Base-by-base conservation (phyloP, 2,329 filamentous ascomycete species). In the Davidsoniella neocaledoniae region DNA sequence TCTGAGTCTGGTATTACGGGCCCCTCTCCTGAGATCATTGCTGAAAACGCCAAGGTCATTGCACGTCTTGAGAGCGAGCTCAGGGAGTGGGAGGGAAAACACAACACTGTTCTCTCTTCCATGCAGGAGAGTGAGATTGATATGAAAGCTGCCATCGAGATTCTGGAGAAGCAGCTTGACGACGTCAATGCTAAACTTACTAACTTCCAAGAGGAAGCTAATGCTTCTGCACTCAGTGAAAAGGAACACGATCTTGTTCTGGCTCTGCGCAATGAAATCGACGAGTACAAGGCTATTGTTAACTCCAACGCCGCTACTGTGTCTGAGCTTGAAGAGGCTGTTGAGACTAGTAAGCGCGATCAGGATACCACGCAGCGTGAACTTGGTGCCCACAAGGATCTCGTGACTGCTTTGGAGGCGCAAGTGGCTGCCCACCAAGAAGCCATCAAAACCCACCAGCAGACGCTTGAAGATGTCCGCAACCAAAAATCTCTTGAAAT, bases 271-370 rank as follows among this genome's bases (percentile, higher is more conserved):
- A 72, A 66, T 53, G 81, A 94, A 60, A 81, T 95, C 48, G 79
- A 88, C 47, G 79, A 86, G 60, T 87, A 94, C 66, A 88, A 84
- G 65, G 67, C 73, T 3, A 76, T 83, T 37, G 81, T 93, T 57
- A 73, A 74, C 55, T 72, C 69, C 56, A 85, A 88, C 57, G 70
- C 78, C 10, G 61, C 73, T 38, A 84, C 80, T 57, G 79, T 94
- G 26, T 71, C 78, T 2, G 76, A 83, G 55, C 71, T 94, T 12
- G 86, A 94, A 63, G 67, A 79, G 55, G 76, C 81, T 3, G 82
- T 93, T 60, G 63, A 73, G 29, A 71, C 73, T 23, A 75, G 83
- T 46, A 76, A 78, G 58, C 44, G 23, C 36, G 39, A 29, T 17
- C 33, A 48, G 26, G 16, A 26, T 41, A 33, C 29, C 5, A 65